Evolutionary conservation across 2,329 filamentous ascomycete genomes (phyloP).

Genomic region (Curvularia sp.): DNA sequence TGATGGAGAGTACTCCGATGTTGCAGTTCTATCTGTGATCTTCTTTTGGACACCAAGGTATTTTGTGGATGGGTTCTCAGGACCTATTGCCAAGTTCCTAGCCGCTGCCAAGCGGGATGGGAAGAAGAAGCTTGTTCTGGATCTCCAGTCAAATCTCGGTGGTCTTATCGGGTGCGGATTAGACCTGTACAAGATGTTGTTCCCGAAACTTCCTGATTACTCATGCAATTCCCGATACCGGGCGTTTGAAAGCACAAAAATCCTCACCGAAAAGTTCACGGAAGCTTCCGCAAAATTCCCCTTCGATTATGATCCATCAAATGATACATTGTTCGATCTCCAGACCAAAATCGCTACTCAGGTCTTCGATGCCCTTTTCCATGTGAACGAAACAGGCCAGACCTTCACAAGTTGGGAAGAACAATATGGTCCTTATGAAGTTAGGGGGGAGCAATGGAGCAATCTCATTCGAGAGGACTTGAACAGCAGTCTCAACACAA

Average conservation of each 20-base stretch:
- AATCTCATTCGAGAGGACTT: conserved; percentile 62
- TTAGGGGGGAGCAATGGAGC: conserved; percentile 57
- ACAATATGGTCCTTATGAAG: too few species aligned
- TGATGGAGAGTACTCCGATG: not conserved
- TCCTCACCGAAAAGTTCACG: not conserved
- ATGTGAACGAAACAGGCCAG: too few species aligned
- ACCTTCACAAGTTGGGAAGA: too few species aligned
- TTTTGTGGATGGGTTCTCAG: not conserved
- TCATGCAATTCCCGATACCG: not conserved
- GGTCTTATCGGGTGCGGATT: not conserved
- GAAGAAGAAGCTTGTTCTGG: not conserved
- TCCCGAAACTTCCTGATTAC: not conserved
- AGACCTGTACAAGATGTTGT: not conserved
- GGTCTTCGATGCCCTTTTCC: too few species aligned
- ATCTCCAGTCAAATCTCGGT: not conserved
- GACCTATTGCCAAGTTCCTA: not conserved
- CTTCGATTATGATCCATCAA: not conserved
- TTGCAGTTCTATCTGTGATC: not conserved
- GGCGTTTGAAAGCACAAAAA: not conserved
- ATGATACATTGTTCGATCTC: conserved; percentile 3
- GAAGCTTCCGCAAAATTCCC: not conserved
- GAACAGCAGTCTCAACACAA: conserved; percentile 46
- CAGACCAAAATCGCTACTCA: conserved; percentile 43
- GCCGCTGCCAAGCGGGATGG: not conserved
- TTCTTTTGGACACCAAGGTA: not conserved